Base-by-base conservation (phyloP, 768 basidiomycete genomes). In the Tephrocybe sp. region DNA sequence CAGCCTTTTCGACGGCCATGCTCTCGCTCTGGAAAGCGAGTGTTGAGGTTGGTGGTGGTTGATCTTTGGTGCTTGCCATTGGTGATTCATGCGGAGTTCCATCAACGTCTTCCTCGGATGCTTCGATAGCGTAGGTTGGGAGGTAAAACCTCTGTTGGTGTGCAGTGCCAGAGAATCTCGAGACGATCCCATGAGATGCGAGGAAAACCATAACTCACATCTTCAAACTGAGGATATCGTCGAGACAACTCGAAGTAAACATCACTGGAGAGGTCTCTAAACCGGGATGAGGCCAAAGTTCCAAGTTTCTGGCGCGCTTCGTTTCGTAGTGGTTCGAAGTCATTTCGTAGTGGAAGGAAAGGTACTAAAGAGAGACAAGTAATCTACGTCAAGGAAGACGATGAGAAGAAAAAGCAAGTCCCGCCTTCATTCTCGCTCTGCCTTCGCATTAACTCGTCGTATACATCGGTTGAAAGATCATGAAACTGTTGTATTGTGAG, bases 311-410 rank as follows among this genome's bases (percentile, higher is more conserved):
- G 96, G 35, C 96, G 82, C 1, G 96, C 96, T 71, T 97, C 95
- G 65, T 98, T 98, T 43, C 97, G 85, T 69, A 98, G 98, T 8
- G 96, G 95, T 68, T 98, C 97, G 65, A 98, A 98, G 56, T 98
- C 96, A 49, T 89, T 84, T 49, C 92, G 83, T 2, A 93, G 83
- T 20, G 94, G 92, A 17, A 99, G 80, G 72, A 94, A 98, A 36
- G 93, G 87, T 30, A 87, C 92, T 92, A 57, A 33, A 49, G 31
- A 49, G 36, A 44, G 16, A 53, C n/a, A 55, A 48, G 60, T 55
- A 62, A 53, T 36, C 54, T 36, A 30, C 46, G 45, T 39, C 40
- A 38, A 36, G 3, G 34, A 40, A 42, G 48, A 51, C 46, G 49
- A 53, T 8, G 31, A 31, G 12, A n/a, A 23, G 10, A 36, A 35